Conservation (phyloP, 164 flowering plant species). For the Magnolia kwangsiensis region DNA sequence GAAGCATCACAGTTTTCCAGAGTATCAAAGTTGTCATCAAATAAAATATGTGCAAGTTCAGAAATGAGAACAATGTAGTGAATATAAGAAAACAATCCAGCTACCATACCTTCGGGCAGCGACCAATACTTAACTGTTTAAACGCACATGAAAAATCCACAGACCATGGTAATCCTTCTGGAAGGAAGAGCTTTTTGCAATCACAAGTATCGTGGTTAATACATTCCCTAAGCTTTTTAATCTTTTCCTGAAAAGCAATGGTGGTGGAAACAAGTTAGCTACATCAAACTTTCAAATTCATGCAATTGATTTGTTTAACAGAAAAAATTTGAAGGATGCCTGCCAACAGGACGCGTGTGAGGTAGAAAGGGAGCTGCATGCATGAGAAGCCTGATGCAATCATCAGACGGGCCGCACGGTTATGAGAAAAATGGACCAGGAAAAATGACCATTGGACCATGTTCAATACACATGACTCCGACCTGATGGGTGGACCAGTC, state of each 20-base stretch:
- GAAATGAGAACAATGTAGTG: not conserved
- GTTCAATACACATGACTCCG: not conserved
- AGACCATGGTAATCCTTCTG: conserved; percentile 56
- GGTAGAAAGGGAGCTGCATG: too few relatives aligned
- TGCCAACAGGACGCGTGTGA: too few relatives aligned
- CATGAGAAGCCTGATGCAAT: not conserved
- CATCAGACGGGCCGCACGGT: not conserved
- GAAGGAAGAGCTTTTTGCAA: conserved; percentile 44
- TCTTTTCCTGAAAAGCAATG: conserved; percentile 41
- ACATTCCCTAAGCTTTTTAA: conserved; percentile 49
- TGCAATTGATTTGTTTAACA: not conserved
- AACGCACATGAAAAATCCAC: conserved; percentile 47
- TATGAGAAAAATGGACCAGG: not conserved
- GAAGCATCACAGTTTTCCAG: not conserved
- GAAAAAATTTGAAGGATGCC: not conserved
- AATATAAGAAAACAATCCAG: not conserved
- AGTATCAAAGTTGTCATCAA: not conserved
- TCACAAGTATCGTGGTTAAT: conserved; percentile 54
- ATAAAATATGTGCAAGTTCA: too few relatives aligned
- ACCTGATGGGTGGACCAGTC: not conserved
- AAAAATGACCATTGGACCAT: not conserved
- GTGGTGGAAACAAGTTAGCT: not conserved
- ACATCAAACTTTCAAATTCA: not conserved
- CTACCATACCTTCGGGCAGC: conserved; percentile 69
- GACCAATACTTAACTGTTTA: conserved; percentile 64